A percentile compares a stretch with the other conserved stretches of the same genome.
Conservation (phyloP, 176 grass and related monocot genomes). For the Guadua angustifolia region DNA sequence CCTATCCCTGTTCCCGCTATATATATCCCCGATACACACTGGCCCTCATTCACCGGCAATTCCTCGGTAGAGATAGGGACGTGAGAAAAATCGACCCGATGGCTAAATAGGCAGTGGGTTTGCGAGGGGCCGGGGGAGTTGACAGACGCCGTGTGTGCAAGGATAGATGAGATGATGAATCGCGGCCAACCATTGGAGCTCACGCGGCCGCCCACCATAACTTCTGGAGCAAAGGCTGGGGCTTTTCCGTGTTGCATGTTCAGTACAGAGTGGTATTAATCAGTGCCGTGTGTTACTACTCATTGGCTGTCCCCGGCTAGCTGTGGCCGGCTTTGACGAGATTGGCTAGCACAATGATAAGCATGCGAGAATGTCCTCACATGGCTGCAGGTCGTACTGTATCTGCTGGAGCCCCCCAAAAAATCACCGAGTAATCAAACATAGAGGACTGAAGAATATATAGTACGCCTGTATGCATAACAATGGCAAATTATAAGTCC, state of each 20-base stretch:
- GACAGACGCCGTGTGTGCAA: background rate
- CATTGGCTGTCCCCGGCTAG: constrained; percentile 11
- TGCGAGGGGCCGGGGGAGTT: too few species aligned
- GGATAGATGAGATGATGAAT: background rate
- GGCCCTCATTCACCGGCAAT: too few species aligned
- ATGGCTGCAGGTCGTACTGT: constrained; percentile 41
- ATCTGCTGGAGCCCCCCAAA: background rate
- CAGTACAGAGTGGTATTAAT: background rate
- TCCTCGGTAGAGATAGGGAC: too few species aligned
- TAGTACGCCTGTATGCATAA: background rate
- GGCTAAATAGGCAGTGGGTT: too few species aligned
- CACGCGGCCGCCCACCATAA: constrained; percentile 52
- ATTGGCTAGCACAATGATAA: constrained; percentile 62
- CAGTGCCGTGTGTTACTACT: constrained; percentile 35
- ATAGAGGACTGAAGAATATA: background rate
- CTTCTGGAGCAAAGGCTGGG: constrained; percentile 67
- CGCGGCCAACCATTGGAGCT: background rate
- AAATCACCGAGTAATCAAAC: constrained; percentile 26
- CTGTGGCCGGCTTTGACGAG: constrained; percentile 30
- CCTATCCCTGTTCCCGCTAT: too few species aligned
- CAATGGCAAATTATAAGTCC: background rate
- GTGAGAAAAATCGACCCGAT: too few species aligned
- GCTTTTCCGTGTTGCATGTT: constrained; percentile 32
- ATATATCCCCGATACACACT: too few species aligned
- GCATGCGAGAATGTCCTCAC: constrained; percentile 35